A percentile compares a stretch with the other conserved stretches of the same genome.
Evolutionary conservation across 148 eudicot genomes (phyloP).

Genomic region (Pharnaceum exiguum): DNA sequence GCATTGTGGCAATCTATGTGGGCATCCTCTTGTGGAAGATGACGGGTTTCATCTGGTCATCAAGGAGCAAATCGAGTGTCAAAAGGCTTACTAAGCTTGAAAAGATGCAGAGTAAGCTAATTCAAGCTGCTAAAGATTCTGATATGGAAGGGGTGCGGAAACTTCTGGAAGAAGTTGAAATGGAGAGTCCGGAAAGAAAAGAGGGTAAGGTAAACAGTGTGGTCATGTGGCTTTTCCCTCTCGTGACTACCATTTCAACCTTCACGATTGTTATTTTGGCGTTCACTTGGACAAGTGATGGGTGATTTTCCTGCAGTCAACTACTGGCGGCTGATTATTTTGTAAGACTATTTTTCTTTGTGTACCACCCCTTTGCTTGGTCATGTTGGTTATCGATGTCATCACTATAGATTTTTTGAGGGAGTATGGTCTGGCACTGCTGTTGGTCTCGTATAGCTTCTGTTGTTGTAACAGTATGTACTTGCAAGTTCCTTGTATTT

Average conservation of each 20-base stretch:
- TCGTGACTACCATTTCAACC: conserved; percentile 54
- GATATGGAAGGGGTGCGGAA: conserved; percentile 73
- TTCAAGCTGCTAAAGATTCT: conserved; percentile 88
- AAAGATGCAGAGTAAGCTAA: conserved; percentile 50
- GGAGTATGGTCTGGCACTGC: too few species aligned
- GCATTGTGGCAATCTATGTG: conserved; percentile 83
- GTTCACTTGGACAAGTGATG: conserved; percentile 61
- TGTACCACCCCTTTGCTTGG: too few species aligned
- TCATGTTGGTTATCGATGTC: too few species aligned
- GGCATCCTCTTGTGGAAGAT: conserved; percentile 89
- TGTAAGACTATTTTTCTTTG: too few species aligned
- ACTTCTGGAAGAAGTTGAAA: conserved; percentile 65
- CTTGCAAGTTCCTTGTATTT: too few species aligned
- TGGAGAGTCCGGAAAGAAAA: conserved; percentile 30
- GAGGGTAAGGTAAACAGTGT: conserved; percentile 22
- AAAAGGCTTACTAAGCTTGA: conserved; percentile 61
- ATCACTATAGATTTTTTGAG: too few species aligned
- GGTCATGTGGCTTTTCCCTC: conserved; percentile 67
- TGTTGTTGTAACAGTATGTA: too few species aligned
- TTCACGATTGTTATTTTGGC: conserved; percentile 71
- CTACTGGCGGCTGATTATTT: neutral
- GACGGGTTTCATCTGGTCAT: conserved; percentile 79
- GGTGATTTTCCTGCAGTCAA: conserved; percentile 30
- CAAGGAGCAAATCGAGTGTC: conserved; percentile 29
- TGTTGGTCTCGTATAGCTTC: too few species aligned